Evolutionary conservation across 805 yeast genomes (phyloP).

Genomic region (Lachancea waltii): DNA sequence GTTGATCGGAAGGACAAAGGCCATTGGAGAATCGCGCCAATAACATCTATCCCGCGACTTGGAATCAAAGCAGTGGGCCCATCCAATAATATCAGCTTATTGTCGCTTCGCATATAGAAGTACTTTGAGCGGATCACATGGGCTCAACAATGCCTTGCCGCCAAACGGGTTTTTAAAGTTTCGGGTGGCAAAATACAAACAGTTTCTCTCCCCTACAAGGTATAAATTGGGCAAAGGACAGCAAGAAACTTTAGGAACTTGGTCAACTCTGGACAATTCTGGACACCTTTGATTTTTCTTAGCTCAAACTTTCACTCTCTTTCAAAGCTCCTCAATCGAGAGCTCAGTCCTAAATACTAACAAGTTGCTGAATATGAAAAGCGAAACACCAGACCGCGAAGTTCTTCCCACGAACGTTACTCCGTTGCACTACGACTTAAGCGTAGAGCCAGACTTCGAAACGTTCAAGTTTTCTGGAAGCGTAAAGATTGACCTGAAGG

Average conservation of each 20-base stretch:
- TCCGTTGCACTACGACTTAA: constrained; percentile 69
- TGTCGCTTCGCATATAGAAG: too few species aligned
- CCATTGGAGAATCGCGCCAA: too few species aligned
- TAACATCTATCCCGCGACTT: too few species aligned
- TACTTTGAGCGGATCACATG: too few species aligned
- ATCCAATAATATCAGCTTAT: too few species aligned
- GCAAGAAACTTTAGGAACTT: background rate
- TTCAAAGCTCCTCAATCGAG: background rate
- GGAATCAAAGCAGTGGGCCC: too few species aligned
- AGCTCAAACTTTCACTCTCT: too few species aligned
- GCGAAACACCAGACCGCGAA: constrained; percentile 32
- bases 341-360: background rate
- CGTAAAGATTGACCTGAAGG: constrained; percentile 47
- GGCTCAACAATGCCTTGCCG: background rate
- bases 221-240: background rate
- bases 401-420: constrained; percentile 56
- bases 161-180: background rate
- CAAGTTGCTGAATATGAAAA: constrained; percentile 13
- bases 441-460: constrained; percentile 54
- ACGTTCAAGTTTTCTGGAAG: constrained; percentile 55
- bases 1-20: too few species aligned
- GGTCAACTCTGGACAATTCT: too few species aligned
- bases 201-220: background rate
- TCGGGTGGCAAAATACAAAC: background rate
- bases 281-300: too few species aligned